These are phyloP conservation scores for Paramyrothecium roridum DNA, from an alignment of 2,329 filamentous ascomycete species.

Conservation along the genomic window DNA sequence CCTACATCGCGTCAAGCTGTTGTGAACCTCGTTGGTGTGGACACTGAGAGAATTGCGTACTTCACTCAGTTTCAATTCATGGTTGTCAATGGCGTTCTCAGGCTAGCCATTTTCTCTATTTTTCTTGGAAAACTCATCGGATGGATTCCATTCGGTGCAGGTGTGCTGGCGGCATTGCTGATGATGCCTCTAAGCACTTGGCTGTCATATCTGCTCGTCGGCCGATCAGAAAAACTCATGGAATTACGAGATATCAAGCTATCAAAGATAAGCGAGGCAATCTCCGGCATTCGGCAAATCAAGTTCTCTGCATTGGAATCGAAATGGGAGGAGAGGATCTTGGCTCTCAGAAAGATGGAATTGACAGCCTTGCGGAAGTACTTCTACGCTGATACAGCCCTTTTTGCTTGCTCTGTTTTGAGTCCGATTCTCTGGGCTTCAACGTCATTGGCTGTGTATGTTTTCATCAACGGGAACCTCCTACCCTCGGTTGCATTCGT, in stretches of 20 bases:
- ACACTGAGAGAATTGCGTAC: slow-evolving; percentile 65
- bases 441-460: slow-evolving; percentile 67
- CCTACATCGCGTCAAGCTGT: slow-evolving; percentile 61
- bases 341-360: slow-evolving; percentile 60
- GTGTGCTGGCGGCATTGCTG: slow-evolving; percentile 57
- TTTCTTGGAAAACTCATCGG: slow-evolving; percentile 70
- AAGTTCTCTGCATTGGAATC: slow-evolving; percentile 77
- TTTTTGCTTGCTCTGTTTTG: slow-evolving; percentile 68
- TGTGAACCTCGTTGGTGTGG: slow-evolving; percentile 77
- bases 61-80: slow-evolving; percentile 66
- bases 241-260: slow-evolving; percentile 73
- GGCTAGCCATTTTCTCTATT: slow-evolving; percentile 60
- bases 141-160: slow-evolving; percentile 65
- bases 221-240: slow-evolving; percentile 68
- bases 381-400: slow-evolving; percentile 60
- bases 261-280: slow-evolving; percentile 70
- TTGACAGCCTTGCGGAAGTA: slow-evolving; percentile 63
- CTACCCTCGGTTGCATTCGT: slow-evolving; percentile 76
- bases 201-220: slow-evolving; percentile 61
- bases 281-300: slow-evolving; percentile 79
- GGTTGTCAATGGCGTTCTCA: slow-evolving; percentile 60
- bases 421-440: slow-evolving; percentile 73
- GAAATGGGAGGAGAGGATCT: slow-evolving; percentile 73
- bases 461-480: slow-evolving; percentile 58
- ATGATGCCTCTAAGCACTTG: slow-evolving; percentile 67